These are phyloP conservation scores for Ajuga chamaepitys DNA, from an alignment of 257 asterid genomes.

Conservation along the genomic window DNA sequence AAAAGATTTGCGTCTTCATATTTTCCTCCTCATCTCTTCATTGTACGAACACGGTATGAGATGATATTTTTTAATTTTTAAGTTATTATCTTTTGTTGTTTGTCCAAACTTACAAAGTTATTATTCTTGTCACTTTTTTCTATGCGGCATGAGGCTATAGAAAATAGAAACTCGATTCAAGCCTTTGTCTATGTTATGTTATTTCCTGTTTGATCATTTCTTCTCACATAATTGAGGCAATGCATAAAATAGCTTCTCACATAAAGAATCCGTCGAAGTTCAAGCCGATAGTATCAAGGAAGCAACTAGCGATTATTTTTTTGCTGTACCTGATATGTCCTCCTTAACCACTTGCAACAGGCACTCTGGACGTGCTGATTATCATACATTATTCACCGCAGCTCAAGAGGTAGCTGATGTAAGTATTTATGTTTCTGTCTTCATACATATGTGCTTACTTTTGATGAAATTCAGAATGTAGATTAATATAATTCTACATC, in stretches of 20 bases:
- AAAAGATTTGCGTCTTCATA: not conserved
- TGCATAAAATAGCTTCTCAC: slow-evolving; percentile 82
- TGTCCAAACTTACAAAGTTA: not conserved
- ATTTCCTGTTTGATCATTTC: not conserved
- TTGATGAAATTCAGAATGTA: too few relatives aligned
- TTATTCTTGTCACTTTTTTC: not conserved
- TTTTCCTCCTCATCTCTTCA: not conserved
- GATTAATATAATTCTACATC: slow-evolving; percentile 2
- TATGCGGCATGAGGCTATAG: not conserved
- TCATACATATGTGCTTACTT: not conserved
- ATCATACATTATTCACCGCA: slow-evolving; percentile 82
- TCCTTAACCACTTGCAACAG: slow-evolving; percentile 62
- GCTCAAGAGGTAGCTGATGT: slow-evolving; percentile 79
- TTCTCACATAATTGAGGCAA: slow-evolving; percentile 80
- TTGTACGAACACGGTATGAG: not conserved
- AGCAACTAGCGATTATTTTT: slow-evolving; percentile 56
- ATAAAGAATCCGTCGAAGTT: slow-evolving; percentile 69
- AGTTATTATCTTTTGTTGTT: not conserved
- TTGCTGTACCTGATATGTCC: slow-evolving; percentile 71
- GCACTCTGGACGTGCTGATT: slow-evolving; percentile 68
- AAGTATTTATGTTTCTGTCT: slow-evolving; percentile 15
- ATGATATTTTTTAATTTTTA: not conserved
- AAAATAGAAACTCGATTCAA: not conserved
- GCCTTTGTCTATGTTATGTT: not conserved
- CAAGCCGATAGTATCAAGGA: slow-evolving; percentile 87